These are phyloP conservation scores for Blastocystis hominis DNA, from an alignment of 352 stramenopile species.

Conservation along the genomic window DNA sequence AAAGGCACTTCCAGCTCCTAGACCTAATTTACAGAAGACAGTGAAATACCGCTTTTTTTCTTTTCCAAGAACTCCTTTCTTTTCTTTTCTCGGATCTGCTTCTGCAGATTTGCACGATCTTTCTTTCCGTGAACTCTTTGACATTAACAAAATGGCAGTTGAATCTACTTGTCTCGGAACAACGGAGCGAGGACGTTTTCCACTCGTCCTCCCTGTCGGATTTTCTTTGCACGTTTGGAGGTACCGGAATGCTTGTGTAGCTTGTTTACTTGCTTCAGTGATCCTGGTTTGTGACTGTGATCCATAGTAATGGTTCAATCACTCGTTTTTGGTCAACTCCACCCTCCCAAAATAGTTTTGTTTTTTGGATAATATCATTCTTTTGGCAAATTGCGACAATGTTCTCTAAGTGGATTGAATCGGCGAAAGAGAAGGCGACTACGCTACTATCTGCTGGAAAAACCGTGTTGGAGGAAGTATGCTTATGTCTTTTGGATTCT, in stretches of 20 bases:
- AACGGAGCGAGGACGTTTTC: slow-evolving; percentile 35
- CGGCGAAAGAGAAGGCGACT: slow-evolving; percentile 1
- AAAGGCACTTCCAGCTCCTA: slow-evolving; percentile 38
- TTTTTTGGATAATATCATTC: not conserved
- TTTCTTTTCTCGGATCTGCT: slow-evolving; percentile 63
- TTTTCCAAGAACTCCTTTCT: slow-evolving; percentile 61
- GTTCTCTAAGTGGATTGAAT: slow-evolving; percentile 46
- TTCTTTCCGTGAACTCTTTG: slow-evolving; percentile 62
- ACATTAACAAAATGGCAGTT: not conserved
- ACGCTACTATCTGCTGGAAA: slow-evolving; percentile 9
- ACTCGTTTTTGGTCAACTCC: not conserved
- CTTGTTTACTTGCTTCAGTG: slow-evolving; percentile 69
- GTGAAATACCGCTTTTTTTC: slow-evolving; percentile 64
- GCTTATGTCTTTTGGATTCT: not conserved
- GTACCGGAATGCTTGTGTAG: slow-evolving; percentile 66
- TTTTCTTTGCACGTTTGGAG: slow-evolving; percentile 65
- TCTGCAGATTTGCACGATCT: slow-evolving; percentile 64
- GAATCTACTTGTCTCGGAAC: slow-evolving; percentile 30
- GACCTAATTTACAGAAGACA: slow-evolving; percentile 54
- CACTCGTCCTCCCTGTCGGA: slow-evolving; percentile 64
- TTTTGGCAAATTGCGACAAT: not conserved
- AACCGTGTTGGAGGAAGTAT: not conserved
- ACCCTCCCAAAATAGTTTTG: not conserved
- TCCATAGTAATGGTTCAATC: slow-evolving; percentile 28
- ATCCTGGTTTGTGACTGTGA: slow-evolving; percentile 62